Conservation (phyloP, 1,284 basidiomycete species). For the Moesziomyces globuligerus region DNA sequence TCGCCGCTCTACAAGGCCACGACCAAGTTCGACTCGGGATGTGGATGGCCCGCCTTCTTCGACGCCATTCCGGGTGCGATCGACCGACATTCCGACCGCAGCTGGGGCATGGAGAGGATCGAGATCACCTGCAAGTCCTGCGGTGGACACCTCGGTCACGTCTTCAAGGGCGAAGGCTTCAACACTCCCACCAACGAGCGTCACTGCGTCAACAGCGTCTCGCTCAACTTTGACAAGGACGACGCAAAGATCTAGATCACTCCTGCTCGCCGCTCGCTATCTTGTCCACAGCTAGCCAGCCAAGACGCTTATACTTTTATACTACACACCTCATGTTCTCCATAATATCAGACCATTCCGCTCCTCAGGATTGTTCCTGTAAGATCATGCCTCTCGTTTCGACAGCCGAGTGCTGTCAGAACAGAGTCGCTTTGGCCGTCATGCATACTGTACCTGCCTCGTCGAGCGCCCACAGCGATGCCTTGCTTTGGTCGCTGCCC, state of each 20-base stretch:
- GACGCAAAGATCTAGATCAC: conserved; percentile 60
- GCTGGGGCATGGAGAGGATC: conserved; percentile 71
- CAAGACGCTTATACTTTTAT: too few relatives aligned
- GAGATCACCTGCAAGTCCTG: conserved; percentile 82
- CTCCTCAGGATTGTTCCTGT: too few relatives aligned
- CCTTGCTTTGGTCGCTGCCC: conserved; percentile 9
- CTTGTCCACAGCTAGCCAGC: too few relatives aligned
- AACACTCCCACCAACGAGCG: conserved; percentile 75
- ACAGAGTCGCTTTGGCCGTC: conserved; percentile 30
- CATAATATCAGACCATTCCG: too few relatives aligned
- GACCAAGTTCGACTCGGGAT: conserved; percentile 92
- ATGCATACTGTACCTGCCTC: conserved; percentile 40
- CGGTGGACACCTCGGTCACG: conserved; percentile 90
- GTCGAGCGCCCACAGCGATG: conserved; percentile 37
- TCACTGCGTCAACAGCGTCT: conserved; percentile 81
- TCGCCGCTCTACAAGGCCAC: conserved; percentile 72
- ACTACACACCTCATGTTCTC: too few relatives aligned
- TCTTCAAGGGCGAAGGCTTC: conserved; percentile 86
- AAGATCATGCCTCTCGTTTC: too few relatives aligned
- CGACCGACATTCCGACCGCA: conserved; percentile 70
- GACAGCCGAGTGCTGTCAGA: conserved; percentile 3
- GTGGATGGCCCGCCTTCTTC: conserved; percentile 97
- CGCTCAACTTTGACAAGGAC: conserved; percentile 79
- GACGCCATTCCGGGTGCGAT: conserved; percentile 93
- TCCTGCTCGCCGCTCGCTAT: too few relatives aligned